These are phyloP conservation scores for Coffea canephora DNA, from an alignment of 257 asterid species.

Conservation along the genomic window DNA sequence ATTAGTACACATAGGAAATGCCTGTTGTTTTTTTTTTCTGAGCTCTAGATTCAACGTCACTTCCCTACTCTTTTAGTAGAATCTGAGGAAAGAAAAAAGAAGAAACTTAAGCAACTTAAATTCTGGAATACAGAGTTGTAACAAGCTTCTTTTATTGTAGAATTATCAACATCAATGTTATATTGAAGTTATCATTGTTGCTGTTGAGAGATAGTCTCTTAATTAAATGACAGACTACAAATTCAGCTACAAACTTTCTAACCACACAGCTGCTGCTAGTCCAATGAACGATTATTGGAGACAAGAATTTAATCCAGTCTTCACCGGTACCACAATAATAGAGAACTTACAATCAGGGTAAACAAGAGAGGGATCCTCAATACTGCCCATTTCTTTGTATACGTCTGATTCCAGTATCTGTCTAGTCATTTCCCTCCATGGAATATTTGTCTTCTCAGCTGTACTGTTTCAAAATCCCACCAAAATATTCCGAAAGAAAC, in stretches of 20 bases:
- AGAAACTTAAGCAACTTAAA: not conserved
- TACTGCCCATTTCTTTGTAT: constrained; percentile 60
- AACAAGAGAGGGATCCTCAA: constrained; percentile 58
- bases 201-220: not conserved
- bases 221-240: not conserved
- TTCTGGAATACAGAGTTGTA: not conserved
- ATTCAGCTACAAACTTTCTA: too few species aligned
- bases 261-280: too few species aligned
- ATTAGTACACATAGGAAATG: not conserved
- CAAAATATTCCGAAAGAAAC: not conserved
- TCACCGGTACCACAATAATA: too few species aligned
- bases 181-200: not conserved
- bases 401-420: constrained; percentile 86
- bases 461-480: constrained; percentile 57
- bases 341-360: constrained; percentile 82
- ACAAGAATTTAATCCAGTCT: too few species aligned
- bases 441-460: constrained; percentile 89
- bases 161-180: not conserved
- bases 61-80: too few species aligned
- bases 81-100: not conserved
- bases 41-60: too few species aligned
- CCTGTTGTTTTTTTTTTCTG: too few species aligned
- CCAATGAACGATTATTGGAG: too few species aligned
- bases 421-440: constrained; percentile 86
- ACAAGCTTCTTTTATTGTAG: too few species aligned